phyloP scores from a whole-genome alignment of 1,139 yeast genomes.

The Diutina neorugosa region DNA sequence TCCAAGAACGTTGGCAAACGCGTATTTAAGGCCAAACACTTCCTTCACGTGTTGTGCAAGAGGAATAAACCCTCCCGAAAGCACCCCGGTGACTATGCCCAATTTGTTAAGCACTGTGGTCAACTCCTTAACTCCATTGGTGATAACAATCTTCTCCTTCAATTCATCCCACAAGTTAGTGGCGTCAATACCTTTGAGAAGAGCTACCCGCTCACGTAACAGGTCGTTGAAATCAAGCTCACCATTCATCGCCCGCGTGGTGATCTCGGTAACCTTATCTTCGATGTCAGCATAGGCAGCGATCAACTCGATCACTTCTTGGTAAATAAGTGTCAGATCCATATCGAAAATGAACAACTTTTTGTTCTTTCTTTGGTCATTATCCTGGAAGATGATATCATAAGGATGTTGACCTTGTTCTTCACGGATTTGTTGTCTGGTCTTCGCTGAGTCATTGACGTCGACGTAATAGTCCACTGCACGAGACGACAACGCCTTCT shows the following conservation, averaged over 20 bases:
- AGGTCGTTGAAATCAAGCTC: slow-evolving; percentile 87
- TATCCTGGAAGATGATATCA: slow-evolving; percentile 25
- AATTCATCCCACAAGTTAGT: slow-evolving; percentile 69
- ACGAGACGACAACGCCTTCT: slow-evolving; percentile 8
- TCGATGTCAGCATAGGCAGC: slow-evolving; percentile 83
- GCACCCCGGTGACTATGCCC: slow-evolving; percentile 70
- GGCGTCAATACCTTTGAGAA: slow-evolving; percentile 72
- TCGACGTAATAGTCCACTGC: slow-evolving; percentile 8
- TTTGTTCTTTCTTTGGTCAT: slow-evolving; percentile 30
- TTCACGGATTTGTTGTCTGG: slow-evolving; percentile 6
- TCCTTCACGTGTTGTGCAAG: slow-evolving; percentile 67
- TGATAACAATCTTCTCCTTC: slow-evolving; percentile 53
- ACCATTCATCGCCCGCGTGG: slow-evolving; percentile 95
- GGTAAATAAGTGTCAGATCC: slow-evolving; percentile 95
- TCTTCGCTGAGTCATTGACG: slow-evolving; percentile 6
- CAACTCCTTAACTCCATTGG: slow-evolving; percentile 74
- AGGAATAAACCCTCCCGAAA: slow-evolving; percentile 92
- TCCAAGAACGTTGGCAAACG: slow-evolving; percentile 70
- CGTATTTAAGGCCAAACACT: slow-evolving; percentile 67
- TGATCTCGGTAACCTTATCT: slow-evolving; percentile 63
- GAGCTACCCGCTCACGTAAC: slow-evolving; percentile 56
- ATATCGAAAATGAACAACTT: slow-evolving; percentile 82
- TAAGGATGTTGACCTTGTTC: slow-evolving; percentile 8
- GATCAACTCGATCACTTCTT: slow-evolving; percentile 91
- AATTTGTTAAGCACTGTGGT: slow-evolving; percentile 45